Percentiles rank a stretch among this genome's conserved stretches.
phyloP scores from a whole-genome alignment of 1,139 yeast species.

The Blastobotrys buckinghamii region DNA sequence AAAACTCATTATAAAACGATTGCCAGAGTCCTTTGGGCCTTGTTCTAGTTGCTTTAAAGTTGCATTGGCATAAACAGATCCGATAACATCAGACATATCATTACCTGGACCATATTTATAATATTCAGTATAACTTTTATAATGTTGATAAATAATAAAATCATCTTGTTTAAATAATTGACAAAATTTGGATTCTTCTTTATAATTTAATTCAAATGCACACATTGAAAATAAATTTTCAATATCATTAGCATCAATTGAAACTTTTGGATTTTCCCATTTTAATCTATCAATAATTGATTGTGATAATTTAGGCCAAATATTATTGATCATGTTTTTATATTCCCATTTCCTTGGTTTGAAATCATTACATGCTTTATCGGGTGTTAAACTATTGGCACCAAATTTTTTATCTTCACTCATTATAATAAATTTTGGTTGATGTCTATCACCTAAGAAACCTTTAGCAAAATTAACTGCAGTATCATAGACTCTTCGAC shows the following conservation, averaged over 20 bases:
- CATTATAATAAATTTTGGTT: constrained; percentile 4
- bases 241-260: constrained; percentile 8
- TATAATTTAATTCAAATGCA: constrained; percentile 49
- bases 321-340: not conserved
- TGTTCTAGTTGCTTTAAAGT: constrained; percentile 42
- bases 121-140: constrained; percentile 30
- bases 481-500: constrained; percentile 16
- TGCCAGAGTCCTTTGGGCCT: not conserved
- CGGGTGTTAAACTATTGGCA: constrained; percentile 14
- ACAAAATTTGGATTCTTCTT: constrained; percentile 46
- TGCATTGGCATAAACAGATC: constrained; percentile 47
- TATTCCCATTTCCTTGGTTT: not conserved
- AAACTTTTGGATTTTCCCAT: not conserved
- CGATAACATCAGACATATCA: constrained; percentile 36
- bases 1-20: constrained; percentile 31
- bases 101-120: constrained; percentile 50
- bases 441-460: constrained; percentile 1
- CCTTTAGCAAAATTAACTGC: constrained; percentile 17
- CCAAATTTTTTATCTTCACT: constrained; percentile 9
- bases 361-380: constrained; percentile 7
- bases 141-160: constrained; percentile 19
- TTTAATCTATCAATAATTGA: constrained; percentile 10
- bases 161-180: constrained; percentile 45
- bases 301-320: constrained; percentile 1
- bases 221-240: constrained; percentile 39